These are phyloP conservation scores for Rhizopus microsporus DNA, from an alignment of 371 early-diverging fungal genomes.

Conservation along the genomic window DNA sequence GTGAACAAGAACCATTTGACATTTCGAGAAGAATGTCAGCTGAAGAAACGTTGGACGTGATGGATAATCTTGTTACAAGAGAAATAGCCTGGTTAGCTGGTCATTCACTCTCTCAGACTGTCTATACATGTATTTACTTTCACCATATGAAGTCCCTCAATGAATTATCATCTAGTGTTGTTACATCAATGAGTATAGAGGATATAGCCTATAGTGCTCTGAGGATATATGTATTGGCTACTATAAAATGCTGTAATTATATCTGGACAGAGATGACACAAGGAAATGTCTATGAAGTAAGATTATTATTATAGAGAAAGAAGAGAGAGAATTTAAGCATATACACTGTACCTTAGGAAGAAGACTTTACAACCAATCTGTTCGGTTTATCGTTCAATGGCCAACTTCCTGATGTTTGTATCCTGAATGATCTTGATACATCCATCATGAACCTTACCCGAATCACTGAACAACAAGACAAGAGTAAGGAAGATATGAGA, in stretches of 20 bases:
- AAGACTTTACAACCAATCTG: constrained; percentile 70
- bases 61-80: constrained; percentile 65
- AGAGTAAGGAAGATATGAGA: neutral
- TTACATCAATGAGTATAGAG: constrained; percentile 7
- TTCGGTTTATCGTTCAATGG: constrained; percentile 64
- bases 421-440: constrained; percentile 53
- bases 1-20: constrained; percentile 48
- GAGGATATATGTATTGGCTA: constrained; percentile 54
- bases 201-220: constrained; percentile 48
- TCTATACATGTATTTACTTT: constrained; percentile 71
- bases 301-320: too few species aligned
- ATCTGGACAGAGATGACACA: constrained; percentile 65
- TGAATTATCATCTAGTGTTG: constrained; percentile 11
- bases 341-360: constrained; percentile 46
- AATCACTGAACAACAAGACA: constrained; percentile 8
- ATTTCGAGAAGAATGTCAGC: constrained; percentile 37
- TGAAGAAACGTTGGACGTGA: constrained; percentile 61
- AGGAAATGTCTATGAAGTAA: constrained; percentile 64
- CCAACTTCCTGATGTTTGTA: constrained; percentile 44
- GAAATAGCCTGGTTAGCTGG: constrained; percentile 80
- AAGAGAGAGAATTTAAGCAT: neutral
- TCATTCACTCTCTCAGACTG: constrained; percentile 70
- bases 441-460: constrained; percentile 27
- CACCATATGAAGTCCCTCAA: constrained; percentile 53
- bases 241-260: constrained; percentile 57